Conservation (phyloP, 305 asterid genomes). For the Rubia peregrina region DNA sequence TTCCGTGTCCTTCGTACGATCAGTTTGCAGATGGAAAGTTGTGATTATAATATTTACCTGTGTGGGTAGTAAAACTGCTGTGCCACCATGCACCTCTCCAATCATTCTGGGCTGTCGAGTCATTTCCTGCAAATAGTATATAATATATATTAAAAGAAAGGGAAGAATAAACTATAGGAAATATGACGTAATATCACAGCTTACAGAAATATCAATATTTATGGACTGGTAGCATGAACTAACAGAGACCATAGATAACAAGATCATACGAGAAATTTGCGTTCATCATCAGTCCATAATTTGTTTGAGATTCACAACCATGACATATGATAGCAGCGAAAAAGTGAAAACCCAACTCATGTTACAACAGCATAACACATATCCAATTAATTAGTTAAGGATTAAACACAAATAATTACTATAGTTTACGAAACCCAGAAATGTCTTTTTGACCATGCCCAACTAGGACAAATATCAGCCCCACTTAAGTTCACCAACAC, state of each 20-base stretch:
- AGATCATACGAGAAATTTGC: not conserved
- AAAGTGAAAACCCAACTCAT: not conserved
- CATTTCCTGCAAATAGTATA: constrained; percentile 36
- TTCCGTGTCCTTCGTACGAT: not conserved
- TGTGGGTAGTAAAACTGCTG: constrained; percentile 56
- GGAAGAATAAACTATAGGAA: not conserved
- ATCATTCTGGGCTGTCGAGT: constrained; percentile 45
- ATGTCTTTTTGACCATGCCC: not conserved
- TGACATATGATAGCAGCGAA: not conserved
- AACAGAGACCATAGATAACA: not conserved
- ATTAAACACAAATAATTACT: not conserved
- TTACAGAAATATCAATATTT: not conserved
- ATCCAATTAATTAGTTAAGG: constrained; percentile 2
- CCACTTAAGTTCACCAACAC: not conserved
- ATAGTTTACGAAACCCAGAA: not conserved
- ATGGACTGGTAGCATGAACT: constrained; percentile 8
- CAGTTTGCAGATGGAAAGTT: not conserved
- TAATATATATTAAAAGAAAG: too few relatives aligned
- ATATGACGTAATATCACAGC: not conserved
- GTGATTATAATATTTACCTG: constrained; percentile 31
- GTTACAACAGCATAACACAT: not conserved
- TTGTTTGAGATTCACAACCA: not conserved
- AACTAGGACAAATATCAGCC: not conserved
- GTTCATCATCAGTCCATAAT: not conserved
- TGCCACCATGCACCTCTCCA: constrained; percentile 93